These are phyloP conservation scores for Citrus glauca DNA, from an alignment of 345 rosid genomes.

Conservation along the genomic window DNA sequence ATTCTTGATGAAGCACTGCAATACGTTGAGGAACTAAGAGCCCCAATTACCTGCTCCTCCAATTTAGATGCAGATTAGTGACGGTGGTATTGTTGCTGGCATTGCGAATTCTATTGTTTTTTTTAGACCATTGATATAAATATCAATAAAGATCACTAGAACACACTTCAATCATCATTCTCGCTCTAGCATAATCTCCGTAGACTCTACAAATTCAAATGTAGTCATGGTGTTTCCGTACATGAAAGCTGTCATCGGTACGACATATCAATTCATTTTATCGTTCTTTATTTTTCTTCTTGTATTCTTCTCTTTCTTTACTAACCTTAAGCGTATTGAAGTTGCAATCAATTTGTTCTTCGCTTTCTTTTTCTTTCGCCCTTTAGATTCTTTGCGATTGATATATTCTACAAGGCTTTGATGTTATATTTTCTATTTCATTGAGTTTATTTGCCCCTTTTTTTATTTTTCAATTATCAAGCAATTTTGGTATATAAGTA, in stretches of 20 bases:
- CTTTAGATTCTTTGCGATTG: background rate
- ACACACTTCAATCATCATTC: background rate
- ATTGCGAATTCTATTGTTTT: no score
- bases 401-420: background rate
- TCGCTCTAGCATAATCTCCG: background rate
- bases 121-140: no score
- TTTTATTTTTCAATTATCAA: background rate
- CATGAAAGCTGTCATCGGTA: conserved; percentile 92
- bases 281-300: background rate
- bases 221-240: conserved; percentile 72
- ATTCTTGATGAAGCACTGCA: no score
- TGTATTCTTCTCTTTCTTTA: background rate
- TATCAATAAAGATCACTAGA: background rate
- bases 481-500: background rate
- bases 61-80: no score
- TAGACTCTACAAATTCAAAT: conserved; percentile 7
- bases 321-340: background rate
- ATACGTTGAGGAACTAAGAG: no score
- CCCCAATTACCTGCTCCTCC: no score
- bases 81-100: no score
- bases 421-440: background rate
- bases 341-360: background rate
- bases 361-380: background rate
- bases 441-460: background rate
- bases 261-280: conserved; percentile 1